Evolutionary conservation across 208 protist genomes (phyloP).

Genomic region (Wallacemonas sp.): DNA sequence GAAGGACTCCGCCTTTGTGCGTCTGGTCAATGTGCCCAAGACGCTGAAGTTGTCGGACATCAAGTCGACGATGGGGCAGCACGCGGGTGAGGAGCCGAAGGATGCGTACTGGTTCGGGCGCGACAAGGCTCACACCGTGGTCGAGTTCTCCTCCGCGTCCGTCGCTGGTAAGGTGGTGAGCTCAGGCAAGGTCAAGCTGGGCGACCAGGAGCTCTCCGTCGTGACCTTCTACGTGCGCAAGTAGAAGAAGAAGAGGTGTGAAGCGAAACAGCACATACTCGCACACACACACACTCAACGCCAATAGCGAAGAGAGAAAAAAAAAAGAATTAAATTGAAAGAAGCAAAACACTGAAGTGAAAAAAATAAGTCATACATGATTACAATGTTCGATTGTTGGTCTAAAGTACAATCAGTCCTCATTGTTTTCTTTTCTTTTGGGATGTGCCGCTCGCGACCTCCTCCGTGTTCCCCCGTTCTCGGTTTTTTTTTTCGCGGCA

Average conservation of each 20-base stretch:
- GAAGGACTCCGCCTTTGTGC: slow-evolving; percentile 32
- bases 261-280: no score
- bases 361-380: no score
- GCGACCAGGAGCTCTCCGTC: slow-evolving; percentile 17
- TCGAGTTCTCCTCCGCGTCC: slow-evolving; percentile 33
- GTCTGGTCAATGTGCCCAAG: slow-evolving; percentile 61
- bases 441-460: no score
- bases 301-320: no score
- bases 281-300: no score
- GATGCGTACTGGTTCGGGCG: slow-evolving; percentile 77
- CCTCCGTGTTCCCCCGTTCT: no score
- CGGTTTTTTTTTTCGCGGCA: no score
- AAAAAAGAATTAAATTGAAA: no score
- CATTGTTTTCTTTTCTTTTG: no score
- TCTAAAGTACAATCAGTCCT: no score
- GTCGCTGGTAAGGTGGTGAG: slow-evolving; percentile 27
- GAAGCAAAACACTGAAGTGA: no score
- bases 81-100: slow-evolving; percentile 22
- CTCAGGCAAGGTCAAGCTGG: slow-evolving; percentile 31
- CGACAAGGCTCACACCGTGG: slow-evolving; percentile 52
- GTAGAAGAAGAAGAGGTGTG: slow-evolving; percentile 19
- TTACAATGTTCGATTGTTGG: no score
- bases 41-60: slow-evolving; percentile 65
- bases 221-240: slow-evolving; percentile 31
- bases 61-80: slow-evolving; percentile 30